Evolutionary conservation across 2,329 filamentous ascomycete genomes (phyloP).

Genomic region (Metarhizium humberi): DNA sequence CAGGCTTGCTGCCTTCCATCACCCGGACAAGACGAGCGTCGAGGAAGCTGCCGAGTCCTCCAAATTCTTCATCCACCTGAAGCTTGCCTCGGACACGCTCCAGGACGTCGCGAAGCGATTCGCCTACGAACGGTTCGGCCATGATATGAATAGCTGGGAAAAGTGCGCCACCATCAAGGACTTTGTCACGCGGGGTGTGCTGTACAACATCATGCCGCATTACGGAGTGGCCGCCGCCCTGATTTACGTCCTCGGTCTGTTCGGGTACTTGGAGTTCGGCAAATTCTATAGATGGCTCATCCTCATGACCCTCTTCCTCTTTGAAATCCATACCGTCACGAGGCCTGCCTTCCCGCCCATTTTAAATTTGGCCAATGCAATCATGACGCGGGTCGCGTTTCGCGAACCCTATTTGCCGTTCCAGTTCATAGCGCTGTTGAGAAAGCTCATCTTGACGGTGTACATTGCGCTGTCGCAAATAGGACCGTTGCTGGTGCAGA

Average conservation of each 20-base stretch:
- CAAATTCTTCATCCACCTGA: slow-evolving; percentile 68
- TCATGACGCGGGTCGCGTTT: slow-evolving; percentile 26
- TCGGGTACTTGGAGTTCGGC: slow-evolving; percentile 61
- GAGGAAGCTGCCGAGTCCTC: slow-evolving; percentile 22
- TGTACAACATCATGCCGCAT: slow-evolving; percentile 50
- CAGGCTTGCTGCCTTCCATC: slow-evolving; percentile 58
- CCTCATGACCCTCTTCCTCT: slow-evolving; percentile 40
- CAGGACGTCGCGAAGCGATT: slow-evolving; percentile 69
- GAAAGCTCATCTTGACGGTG: slow-evolving; percentile 66
- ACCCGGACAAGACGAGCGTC: slow-evolving; percentile 71
- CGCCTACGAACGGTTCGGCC: slow-evolving; percentile 84
- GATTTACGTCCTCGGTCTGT: slow-evolving; percentile 51
- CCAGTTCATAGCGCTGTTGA: slow-evolving; percentile 66
- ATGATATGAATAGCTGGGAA: slow-evolving; percentile 57
- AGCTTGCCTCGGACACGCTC: slow-evolving; percentile 74
- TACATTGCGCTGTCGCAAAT: slow-evolving; percentile 80
- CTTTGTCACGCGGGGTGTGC: slow-evolving; percentile 55
- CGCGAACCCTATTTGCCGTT: slow-evolving; percentile 70
- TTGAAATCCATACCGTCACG: slow-evolving; percentile 49
- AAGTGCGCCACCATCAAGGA: slow-evolving; percentile 61
- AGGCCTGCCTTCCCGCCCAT: slow-evolving; percentile 41
- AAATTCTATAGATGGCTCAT: slow-evolving; percentile 57
- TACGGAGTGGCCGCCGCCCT: slow-evolving; percentile 48
- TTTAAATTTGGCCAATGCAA: slow-evolving; percentile 36
- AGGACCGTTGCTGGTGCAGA: slow-evolving; percentile 52